phyloP scores from a whole-genome alignment of 805 yeast genomes.

The Metschnikowia koreensis region DNA sequence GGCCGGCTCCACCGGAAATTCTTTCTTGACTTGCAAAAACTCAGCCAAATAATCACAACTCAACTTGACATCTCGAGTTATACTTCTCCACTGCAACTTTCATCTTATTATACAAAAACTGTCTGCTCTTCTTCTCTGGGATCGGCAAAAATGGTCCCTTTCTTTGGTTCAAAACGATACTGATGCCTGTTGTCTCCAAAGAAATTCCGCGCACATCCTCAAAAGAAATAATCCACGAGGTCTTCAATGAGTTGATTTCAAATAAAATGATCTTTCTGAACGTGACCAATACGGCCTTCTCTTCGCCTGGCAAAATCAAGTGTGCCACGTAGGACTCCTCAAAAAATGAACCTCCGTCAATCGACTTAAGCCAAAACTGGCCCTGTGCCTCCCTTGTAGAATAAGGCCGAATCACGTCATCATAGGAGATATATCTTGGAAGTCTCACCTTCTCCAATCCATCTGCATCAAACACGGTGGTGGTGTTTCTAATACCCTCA shows the following conservation, averaged over 20 bases:
- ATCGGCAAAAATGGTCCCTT: conserved; percentile 70
- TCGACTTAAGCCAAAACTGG: conserved; percentile 82
- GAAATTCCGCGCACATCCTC: conserved; percentile 67
- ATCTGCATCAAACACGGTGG: conserved; percentile 82
- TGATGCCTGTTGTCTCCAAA: conserved; percentile 76
- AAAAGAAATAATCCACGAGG: conserved; percentile 72
- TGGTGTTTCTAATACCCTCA: conserved; percentile 90
- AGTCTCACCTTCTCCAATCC: conserved; percentile 76
- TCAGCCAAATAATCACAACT: conserved; percentile 1
- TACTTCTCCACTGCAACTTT: conserved; percentile 78
- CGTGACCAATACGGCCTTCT: conserved; percentile 73
- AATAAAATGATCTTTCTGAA: conserved; percentile 67
- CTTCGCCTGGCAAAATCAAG: conserved; percentile 76
- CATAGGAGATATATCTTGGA: conserved; percentile 72
- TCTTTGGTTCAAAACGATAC: conserved; percentile 51
- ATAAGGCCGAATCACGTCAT: conserved; percentile 72
- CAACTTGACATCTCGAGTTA: conserved; percentile 66
- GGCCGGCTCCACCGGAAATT: conserved; percentile 33
- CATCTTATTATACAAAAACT: conserved; percentile 67
- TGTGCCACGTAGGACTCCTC: conserved; percentile 83
- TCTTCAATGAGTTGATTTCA: conserved; percentile 54
- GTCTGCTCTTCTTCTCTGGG: conserved; percentile 61
- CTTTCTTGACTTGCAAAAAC: neutral
- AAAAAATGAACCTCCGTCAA: conserved; percentile 75
- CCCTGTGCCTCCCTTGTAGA: conserved; percentile 88